phyloP scores from a whole-genome alignment of 768 basidiomycete genomes.

The Daedaleopsis nitida region DNA sequence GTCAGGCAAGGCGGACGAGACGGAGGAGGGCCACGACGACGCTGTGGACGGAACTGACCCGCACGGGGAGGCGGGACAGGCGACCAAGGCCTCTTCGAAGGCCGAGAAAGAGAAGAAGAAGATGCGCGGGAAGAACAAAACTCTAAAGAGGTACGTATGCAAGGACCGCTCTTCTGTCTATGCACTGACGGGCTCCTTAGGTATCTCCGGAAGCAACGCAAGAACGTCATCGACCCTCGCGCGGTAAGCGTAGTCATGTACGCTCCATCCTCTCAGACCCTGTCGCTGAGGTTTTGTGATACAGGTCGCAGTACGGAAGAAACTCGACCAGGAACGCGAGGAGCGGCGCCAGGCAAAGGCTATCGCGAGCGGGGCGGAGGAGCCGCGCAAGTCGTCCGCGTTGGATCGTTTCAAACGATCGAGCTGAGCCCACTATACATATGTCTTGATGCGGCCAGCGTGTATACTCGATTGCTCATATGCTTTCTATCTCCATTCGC shows the following conservation, averaged over 20 bases:
- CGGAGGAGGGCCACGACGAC: slow-evolving; percentile 43
- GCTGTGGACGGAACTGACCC: slow-evolving; percentile 41
- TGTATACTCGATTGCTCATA: too few relatives aligned
- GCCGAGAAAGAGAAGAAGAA: slow-evolving; percentile 65
- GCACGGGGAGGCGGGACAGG: slow-evolving; percentile 36
- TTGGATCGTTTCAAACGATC: slow-evolving; percentile 41
- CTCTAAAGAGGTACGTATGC: slow-evolving; percentile 67
- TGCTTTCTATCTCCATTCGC: too few relatives aligned
- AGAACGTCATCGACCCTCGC: slow-evolving; percentile 90
- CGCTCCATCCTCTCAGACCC: slow-evolving; percentile 1
- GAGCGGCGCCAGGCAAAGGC: slow-evolving; percentile 32
- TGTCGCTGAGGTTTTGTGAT: slow-evolving; percentile 34
- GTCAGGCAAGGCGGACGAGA: slow-evolving; percentile 73
- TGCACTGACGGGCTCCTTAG: neutral
- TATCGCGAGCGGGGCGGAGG: slow-evolving; percentile 26
- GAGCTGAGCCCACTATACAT: neutral
- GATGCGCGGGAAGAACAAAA: slow-evolving; percentile 89
- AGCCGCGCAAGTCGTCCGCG: slow-evolving; percentile 35
- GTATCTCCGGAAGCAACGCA: slow-evolving; percentile 81
- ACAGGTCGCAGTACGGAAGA: slow-evolving; percentile 46
- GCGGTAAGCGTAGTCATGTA: slow-evolving; percentile 45
- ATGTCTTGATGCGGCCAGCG: too few relatives aligned
- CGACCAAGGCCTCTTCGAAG: slow-evolving; percentile 33
- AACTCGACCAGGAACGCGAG: slow-evolving; percentile 39
- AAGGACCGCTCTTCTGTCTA: neutral